A percentile compares a stretch with the other conserved stretches of the same genome.
These are phyloP conservation scores for Tetrapisispora iriomotensis DNA, from an alignment of 805 yeast genomes.

Conservation along the genomic window DNA sequence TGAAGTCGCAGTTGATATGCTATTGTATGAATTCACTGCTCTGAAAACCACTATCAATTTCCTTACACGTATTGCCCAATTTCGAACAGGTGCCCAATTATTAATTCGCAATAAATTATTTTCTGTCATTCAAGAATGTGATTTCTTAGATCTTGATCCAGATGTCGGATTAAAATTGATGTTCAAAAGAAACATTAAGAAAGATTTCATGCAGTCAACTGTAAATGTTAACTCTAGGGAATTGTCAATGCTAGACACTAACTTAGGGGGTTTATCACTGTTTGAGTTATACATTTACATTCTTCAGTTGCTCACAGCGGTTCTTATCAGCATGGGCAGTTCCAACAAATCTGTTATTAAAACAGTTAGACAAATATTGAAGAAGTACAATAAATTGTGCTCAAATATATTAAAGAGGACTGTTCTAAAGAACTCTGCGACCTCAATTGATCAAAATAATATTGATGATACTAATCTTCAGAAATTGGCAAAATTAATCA, in stretches of 20 bases:
- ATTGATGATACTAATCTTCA: conserved; percentile 31
- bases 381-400: conserved; percentile 43
- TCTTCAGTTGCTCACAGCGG: conserved; percentile 60
- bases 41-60: conserved; percentile 64
- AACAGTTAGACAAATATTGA: conserved; percentile 43
- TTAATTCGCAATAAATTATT: conserved; percentile 68
- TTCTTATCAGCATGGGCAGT: conserved; percentile 68
- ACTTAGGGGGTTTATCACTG: conserved; percentile 36
- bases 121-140: conserved; percentile 45
- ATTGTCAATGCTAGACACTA: conserved; percentile 32
- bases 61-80: conserved; percentile 64
- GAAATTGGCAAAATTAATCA: conserved; percentile 47
- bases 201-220: conserved; percentile 29
- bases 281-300: conserved; percentile 64
- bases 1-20: conserved; percentile 39
- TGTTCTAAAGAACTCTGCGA: conserved; percentile 27
- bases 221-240: conserved; percentile 44
- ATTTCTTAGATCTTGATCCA: conserved; percentile 59
- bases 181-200: conserved; percentile 30
- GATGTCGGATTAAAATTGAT: conserved; percentile 60
- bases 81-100: conserved; percentile 67
- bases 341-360: conserved; percentile 50
- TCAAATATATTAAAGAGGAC: conserved; percentile 57
- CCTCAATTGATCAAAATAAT: conserved; percentile 16
- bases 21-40: conserved; percentile 66